Evolutionary conservation across 2,329 filamentous ascomycete species (phyloP), one percentile per base, ranked within the genome.

Genomic region (Parafenestella ontariensis): DNA sequence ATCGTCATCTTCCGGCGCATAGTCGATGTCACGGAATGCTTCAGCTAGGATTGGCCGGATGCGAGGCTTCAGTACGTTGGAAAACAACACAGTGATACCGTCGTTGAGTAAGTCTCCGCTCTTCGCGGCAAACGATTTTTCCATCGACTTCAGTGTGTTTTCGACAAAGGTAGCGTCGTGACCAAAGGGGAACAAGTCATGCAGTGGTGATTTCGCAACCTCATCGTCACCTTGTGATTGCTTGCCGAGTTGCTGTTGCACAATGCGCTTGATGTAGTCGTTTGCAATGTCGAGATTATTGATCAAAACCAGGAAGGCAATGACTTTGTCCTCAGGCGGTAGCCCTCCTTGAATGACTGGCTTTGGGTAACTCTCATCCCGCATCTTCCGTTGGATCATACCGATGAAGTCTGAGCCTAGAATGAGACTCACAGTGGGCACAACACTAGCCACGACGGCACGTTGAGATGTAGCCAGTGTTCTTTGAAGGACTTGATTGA

Each of bases 371-470:
- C 89, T 90, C 75, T 99, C 95, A 72, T 98, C 92, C 40, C 92
- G 87, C 95, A 99, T 98, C 77, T 96, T 96, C 54, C 94, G 89
- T 75, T 98, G 94, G 34, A 96, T 88, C 92, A 99, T 97, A 67
- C 92, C 91, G 61, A 98, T 88, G 72, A 98, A 99, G 74, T 99
- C 95, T 3, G 88, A 87, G 26, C 89, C 87, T 3, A 99, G 84
- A 0, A 99, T 88, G 29, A 92, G 86, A 17, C 89, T 86, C 5
- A 98, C 82, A 0, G 88, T 89, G 2, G 92, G 89, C 23, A 97
- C 79, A 6, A 96, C 90, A 52, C 86, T 90, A 37, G 86, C 86
- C 20, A 96, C 85, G 3, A 96, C 87, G 17, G 88, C 83, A 62
- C 88, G 83, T 72, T 97, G 93, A 2, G 90, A 91, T 0, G 96